Base-by-base conservation (phyloP, 306 rosid genomes). In the Phaseolus lunatus region DNA sequence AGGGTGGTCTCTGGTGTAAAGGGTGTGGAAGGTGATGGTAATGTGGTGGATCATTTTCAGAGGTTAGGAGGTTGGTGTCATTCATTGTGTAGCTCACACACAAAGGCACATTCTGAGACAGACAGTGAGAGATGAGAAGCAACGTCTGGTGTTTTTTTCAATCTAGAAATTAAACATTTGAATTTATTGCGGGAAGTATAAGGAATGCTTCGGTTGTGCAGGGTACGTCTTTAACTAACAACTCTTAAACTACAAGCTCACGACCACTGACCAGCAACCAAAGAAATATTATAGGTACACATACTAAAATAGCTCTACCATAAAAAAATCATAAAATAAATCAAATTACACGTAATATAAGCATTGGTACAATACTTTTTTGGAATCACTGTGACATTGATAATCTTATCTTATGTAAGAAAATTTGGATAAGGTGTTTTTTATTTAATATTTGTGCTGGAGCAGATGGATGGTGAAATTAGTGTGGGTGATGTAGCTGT, bases 51-150 rank as follows among this genome's bases (percentile, higher is more conserved):
- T 81, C 68, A 83, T 76, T 76, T 80, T 73, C 74, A 77, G 90
- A 89, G 86, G 98, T 88, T 92, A 90, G 75, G 74, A 61, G 75
- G 97, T 92, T 89, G 86, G 83, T 87, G 89, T 92, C 97, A 86
- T 62, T 90, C 97, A 82, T 78, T 81, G 87, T 80, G 70, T 81
- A 33, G 70, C 27, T 80, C 84, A 50, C 79, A 86, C 81, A 86
- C 83, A 77, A 77, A 71, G 82, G 73, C 48, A 76, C 44, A 26
- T 58, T 24, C 58, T 69, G 44, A 62, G 67, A 61, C 68, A 78
- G 80, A 81, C 35, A 78, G 70, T 79, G 81, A 83, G 82, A 81
- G 88, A 82, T 83, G 83, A 79, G 87, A 87, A 90, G 94, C 87
- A 86, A 90, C 50, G 85, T 85, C 75, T 54, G n/a, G 47, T 76